Evolutionary conservation across 441 rosid species (phyloP), one percentile per base, ranked within the genome.

Genomic region (Brassica hybrid): DNA sequence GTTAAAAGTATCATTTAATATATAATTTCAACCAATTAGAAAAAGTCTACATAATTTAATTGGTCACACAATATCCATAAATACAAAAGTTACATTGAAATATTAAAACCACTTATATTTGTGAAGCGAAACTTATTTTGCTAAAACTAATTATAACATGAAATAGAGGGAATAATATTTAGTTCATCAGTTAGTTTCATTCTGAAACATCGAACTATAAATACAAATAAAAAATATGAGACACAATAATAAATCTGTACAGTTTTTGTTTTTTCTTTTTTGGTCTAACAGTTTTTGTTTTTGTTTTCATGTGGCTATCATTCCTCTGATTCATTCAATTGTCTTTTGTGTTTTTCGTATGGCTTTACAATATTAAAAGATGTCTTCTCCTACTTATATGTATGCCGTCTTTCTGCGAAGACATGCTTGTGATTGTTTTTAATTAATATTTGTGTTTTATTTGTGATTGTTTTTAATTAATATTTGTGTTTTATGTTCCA

Each of bases 331-430:
- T 67, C 17, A 12, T 23, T 7, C 6, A 23, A 38, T 17, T 64
- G 45, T 76, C 23, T 76, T 34, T 76, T 16, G 70, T 54, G 54
- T 21, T 61, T 63, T 23, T 54, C 14, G 13, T 32, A 23, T 65
- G 67, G 68, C 9, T 72, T 64, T 38, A 63, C 36, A 7, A 56
- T 17, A 16, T 45, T 21, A 21, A 27, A 19, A 30, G 32, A 41
- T 70, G 21, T 7, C 74, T 71, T 59, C 80, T 85, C 54, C 78
- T 82, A 14, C 21, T 75, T 30, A 30, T 68, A 11, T 13, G 58
- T 81, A 66, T 50, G 84, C 77, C 78, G 89, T 85, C 88, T 72
- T 85, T 82, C 83, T 62, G 84, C 72, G 84, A 45, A 61, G 70
- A 74, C 65, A 69, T 48, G 78, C 85, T 85, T 85, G 87, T 85